Evolutionary conservation across 2,329 filamentous ascomycete species (phyloP), one percentile per base, ranked within the genome.

Genomic region (Fonsecaea multimorphosa): DNA sequence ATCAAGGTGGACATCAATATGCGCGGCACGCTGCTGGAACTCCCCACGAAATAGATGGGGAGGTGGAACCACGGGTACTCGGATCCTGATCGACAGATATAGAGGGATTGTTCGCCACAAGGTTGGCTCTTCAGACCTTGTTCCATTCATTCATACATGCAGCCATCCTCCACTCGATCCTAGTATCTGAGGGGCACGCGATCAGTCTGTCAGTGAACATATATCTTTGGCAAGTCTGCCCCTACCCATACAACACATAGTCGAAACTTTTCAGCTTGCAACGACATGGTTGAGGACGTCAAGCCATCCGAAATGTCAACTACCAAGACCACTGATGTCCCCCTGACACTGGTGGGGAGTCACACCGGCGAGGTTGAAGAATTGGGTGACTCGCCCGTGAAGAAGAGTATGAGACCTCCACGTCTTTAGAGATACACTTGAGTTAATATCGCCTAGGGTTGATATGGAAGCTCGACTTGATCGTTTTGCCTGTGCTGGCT

Each of bases 401-500:
- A 53, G 29, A 53, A n/a, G 29, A 53, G 49, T 53, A 31, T 16
- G 49, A 27, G 29, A 53, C 22, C 4, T 8, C 9, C 4, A 14
- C 12, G 29, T 22, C 49, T 14, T 11, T 2, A 12, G 49, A 53
- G 12, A 29, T 29, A 16, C 1, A 29, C 49, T 53, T 14, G 16
- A 27, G 49, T 22, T 44, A n/a, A 44, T 19, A 3, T 53, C 8
- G 29, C 12, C 5, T 31, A 53, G 49, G 36, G 8, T n/a, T 58
- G 36, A 9, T 72, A 54, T 54, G 74, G 68, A 79, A 82, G 73
- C 74, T 82, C 60, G 81, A 82, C 61, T 65, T 76, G 8, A 80
- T 75, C 55, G 73, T 83, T 5, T 72, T 83, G 5, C 80, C 81
- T 0, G 76, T 80, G 51, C 73, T 82, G 1, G 78, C 76, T 11